These are phyloP conservation scores for Verbena officinalis DNA, from an alignment of 257 asterid species.

Conservation along the genomic window DNA sequence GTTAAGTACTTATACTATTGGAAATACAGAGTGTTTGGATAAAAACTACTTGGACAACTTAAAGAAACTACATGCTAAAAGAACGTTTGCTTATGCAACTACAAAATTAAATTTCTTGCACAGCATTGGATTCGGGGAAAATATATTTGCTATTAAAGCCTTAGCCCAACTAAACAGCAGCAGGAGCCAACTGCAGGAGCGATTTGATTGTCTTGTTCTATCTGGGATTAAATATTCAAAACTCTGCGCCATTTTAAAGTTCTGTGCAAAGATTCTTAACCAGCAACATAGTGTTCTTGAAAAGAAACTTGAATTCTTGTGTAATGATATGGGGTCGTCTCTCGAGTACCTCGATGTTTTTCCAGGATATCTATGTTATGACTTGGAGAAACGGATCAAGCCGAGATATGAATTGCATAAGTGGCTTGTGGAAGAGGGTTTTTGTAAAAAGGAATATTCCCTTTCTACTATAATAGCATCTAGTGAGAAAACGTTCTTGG, in stretches of 20 bases:
- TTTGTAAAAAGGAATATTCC: conserved; percentile 43
- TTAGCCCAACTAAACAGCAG: conserved; percentile 40
- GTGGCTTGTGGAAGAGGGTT: conserved; percentile 57
- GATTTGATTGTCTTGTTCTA: conserved; percentile 55
- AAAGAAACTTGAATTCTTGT: conserved; percentile 51
- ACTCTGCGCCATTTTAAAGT: conserved; percentile 47
- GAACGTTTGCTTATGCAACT: conserved; percentile 33
- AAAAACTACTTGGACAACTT: conserved; percentile 39
- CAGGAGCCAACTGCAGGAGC: conserved; percentile 44
- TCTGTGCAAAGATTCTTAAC: conserved; percentile 49
- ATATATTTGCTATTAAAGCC: conserved; percentile 49
- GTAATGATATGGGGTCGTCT: conserved; percentile 51
- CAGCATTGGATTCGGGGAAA: conserved; percentile 65
- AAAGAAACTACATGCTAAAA: conserved; percentile 37
- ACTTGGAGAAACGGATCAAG: conserved; percentile 63
- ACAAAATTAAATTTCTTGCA: conserved; percentile 57
- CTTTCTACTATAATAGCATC: conserved; percentile 58
- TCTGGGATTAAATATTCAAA: conserved; percentile 56
- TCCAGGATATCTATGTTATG: conserved; percentile 62
- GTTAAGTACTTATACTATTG: conserved; percentile 39
- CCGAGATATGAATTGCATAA: conserved; percentile 61
- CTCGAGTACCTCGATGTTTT: conserved; percentile 51
- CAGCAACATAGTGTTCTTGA: conserved; percentile 45
- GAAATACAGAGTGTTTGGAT: conserved; percentile 39
- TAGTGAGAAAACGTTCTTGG: conserved; percentile 55